These are phyloP conservation scores for Cryomyces antarcticus DNA, from an alignment of 495 filamentous ascomycete genomes.

Conservation along the genomic window DNA sequence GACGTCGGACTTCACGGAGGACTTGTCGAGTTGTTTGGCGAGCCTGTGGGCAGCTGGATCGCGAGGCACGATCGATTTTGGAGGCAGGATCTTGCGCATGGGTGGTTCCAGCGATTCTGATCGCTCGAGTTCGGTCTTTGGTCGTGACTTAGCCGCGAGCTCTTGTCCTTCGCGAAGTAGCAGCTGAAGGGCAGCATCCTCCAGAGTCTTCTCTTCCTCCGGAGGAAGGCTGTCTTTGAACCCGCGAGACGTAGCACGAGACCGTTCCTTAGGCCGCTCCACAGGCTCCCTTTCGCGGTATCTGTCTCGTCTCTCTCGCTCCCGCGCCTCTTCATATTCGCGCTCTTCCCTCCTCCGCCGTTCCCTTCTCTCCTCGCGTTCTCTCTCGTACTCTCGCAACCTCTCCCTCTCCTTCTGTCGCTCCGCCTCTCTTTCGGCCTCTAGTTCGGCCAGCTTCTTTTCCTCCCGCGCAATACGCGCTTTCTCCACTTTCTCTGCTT, in stretches of 20 bases:
- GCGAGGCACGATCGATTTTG: slow-evolving; percentile 15
- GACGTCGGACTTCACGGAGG: slow-evolving; percentile 5
- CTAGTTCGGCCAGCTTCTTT: slow-evolving; percentile 10
- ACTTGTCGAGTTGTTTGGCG: slow-evolving; percentile 10
- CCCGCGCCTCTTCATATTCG: slow-evolving; percentile 3
- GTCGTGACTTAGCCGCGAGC: slow-evolving; percentile 35
- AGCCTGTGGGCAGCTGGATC: slow-evolving; percentile 13
- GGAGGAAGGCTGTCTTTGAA: slow-evolving; percentile 18
- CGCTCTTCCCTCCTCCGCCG: slow-evolving; percentile 3
- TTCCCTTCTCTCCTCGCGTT: slow-evolving; percentile 8
- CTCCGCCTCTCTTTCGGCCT: slow-evolving; percentile 9
- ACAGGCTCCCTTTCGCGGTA: slow-evolving; percentile 8
- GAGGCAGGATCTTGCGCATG: slow-evolving; percentile 14
- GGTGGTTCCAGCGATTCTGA: slow-evolving; percentile 27
- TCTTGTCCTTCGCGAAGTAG: slow-evolving; percentile 39
- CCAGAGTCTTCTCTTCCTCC: slow-evolving; percentile 35
- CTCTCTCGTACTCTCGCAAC: slow-evolving; percentile 5
- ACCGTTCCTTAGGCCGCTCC: slow-evolving; percentile 8
- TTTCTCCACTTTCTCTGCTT: slow-evolving; percentile 7
- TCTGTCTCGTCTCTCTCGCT: slow-evolving; percentile 4
- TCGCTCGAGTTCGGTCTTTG: slow-evolving; percentile 36
- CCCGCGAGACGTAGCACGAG: too few species aligned
- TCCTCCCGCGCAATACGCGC: slow-evolving; percentile 4
- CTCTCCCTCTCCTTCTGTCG: slow-evolving; percentile 10
- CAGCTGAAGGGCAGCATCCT: slow-evolving; percentile 35